Evolutionary conservation across 2,329 filamentous ascomycete species (phyloP), one percentile per base, ranked within the genome.

Genomic region (Exophiala aquamarina): DNA sequence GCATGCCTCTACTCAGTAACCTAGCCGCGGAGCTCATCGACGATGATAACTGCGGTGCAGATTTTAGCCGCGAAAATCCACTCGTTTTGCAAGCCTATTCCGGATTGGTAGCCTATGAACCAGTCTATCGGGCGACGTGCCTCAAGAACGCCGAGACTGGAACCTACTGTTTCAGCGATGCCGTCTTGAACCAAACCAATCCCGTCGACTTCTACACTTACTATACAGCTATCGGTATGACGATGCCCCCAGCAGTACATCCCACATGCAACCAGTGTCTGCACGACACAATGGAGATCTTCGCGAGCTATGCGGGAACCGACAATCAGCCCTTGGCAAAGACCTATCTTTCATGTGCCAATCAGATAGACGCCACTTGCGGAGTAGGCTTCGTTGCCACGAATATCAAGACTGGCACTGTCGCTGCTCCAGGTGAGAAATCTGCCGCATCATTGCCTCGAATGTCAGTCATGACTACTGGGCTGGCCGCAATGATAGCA

Each of bases 51-150:
- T 97, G 93, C 70, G 83, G 80, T 32, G 63, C 74, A 18, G 93
- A 97, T 64, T 86, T 83, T 65, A 60, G 75, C 3, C 69, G 72
- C 23, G 73, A 83, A 49, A 89, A 93, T 59, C 79, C 82, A 0
- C 69, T 86, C 37, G 87, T 95, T 39, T 66, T 82, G 37, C 78
- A 88, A 65, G 87, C 89, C 3, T 89, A 90, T 63, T 73, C 80
- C 33, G 89, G 88, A 37, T 78, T 97, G 60, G 67, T 82, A 17
- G 79, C 88, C 35, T 98, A 96, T 69, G 75, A 83, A 54, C 78
- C 85, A 20, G 70, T 95, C 21, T 95, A 92, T 70, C 77, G 81
- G 39, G 89, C 89, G 3, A 86, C 86, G 5, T 98, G 93, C 64
- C 77, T 95, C 15, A 82, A 81, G 50, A 81, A 88, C 62, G 74